Evolutionary conservation across 495 filamentous ascomycete genomes (phyloP).

Genomic region (Terfezia boudieri): DNA sequence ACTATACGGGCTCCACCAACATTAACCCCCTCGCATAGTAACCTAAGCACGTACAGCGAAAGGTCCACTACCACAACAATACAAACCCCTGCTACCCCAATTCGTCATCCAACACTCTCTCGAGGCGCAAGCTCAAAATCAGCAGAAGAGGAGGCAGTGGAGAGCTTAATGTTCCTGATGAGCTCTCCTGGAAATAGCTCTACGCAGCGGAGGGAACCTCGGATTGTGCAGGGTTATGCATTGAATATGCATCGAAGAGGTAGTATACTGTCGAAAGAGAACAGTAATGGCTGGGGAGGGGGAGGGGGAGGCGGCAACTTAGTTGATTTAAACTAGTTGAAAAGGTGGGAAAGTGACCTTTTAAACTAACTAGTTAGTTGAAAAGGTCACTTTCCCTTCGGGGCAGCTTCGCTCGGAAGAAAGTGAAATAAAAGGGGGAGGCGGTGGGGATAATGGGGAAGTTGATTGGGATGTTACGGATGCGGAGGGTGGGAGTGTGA

Average conservation of each 20-base stretch:
- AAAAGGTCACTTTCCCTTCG: too few species aligned
- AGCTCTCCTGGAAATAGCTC: conserved; percentile 38
- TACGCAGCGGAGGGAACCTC: background rate
- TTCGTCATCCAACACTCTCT: conserved; percentile 1
- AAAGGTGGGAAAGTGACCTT: too few species aligned
- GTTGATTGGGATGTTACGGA: background rate
- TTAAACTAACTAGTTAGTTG: too few species aligned
- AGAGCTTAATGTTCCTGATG: conserved; percentile 40
- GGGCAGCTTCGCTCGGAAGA: too few species aligned
- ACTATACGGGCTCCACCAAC: background rate
- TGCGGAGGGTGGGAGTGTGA: background rate
- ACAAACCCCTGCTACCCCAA: conserved; percentile 14
- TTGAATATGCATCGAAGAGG: background rate
- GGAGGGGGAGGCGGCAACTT: too few species aligned
- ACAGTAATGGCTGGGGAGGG: background rate
- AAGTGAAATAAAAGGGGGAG: too few species aligned
- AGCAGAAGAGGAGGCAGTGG: conserved; percentile 48
- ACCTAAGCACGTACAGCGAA: conserved; percentile 16
- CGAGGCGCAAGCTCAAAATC: conserved; percentile 22
- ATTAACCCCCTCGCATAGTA: conserved; percentile 13
- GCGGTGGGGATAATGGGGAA: background rate
- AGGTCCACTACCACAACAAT: conserved; percentile 13
- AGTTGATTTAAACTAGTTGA: too few species aligned
- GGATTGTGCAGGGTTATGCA: background rate
- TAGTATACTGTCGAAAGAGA: background rate